These are phyloP conservation scores for Sphaerulina musiva DNA, from an alignment of 2,329 filamentous ascomycete genomes.

Conservation along the genomic window DNA sequence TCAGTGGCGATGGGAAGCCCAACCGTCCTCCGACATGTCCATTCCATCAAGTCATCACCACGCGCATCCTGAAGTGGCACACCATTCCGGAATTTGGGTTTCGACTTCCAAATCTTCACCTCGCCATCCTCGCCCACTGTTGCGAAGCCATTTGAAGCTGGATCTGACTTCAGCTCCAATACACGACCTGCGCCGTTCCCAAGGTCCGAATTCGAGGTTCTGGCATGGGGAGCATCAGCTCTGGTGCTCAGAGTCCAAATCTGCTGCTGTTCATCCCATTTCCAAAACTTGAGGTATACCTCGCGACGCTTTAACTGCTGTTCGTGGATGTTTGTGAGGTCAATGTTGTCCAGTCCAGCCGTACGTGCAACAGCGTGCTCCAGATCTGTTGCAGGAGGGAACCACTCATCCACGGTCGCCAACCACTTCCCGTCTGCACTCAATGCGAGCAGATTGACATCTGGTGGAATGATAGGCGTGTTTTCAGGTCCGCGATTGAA, in stretches of 20 bases:
- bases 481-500: slow-evolving; percentile 68
- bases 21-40: slow-evolving; percentile 60
- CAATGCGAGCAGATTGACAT: slow-evolving; percentile 66
- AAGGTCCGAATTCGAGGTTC: slow-evolving; percentile 25
- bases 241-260: slow-evolving; percentile 71
- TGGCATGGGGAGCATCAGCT: slow-evolving; percentile 71
- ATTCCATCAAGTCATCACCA: slow-evolving; percentile 59
- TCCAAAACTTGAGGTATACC: slow-evolving; percentile 88
- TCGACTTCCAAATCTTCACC: slow-evolving; percentile 76
- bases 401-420: slow-evolving; percentile 87
- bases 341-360: slow-evolving; percentile 16
- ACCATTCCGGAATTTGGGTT: slow-evolving; percentile 61
- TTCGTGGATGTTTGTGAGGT: slow-evolving; percentile 34
- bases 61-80: slow-evolving; percentile 55
- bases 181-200: slow-evolving; percentile 47
- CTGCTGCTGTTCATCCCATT: slow-evolving; percentile 49
- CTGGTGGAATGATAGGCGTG: slow-evolving; percentile 66
- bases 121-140: slow-evolving; percentile 76
- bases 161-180: slow-evolving; percentile 66
- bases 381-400: slow-evolving; percentile 63
- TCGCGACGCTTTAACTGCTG: slow-evolving; percentile 54
- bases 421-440: slow-evolving; percentile 82
- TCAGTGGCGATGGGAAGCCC: slow-evolving; percentile 35
- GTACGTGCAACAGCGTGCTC: slow-evolving; percentile 45
- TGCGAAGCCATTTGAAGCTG: slow-evolving; percentile 64